Base-by-base conservation (phyloP, 2,329 filamentous ascomycete species). In the Aspergillus glaucus region DNA sequence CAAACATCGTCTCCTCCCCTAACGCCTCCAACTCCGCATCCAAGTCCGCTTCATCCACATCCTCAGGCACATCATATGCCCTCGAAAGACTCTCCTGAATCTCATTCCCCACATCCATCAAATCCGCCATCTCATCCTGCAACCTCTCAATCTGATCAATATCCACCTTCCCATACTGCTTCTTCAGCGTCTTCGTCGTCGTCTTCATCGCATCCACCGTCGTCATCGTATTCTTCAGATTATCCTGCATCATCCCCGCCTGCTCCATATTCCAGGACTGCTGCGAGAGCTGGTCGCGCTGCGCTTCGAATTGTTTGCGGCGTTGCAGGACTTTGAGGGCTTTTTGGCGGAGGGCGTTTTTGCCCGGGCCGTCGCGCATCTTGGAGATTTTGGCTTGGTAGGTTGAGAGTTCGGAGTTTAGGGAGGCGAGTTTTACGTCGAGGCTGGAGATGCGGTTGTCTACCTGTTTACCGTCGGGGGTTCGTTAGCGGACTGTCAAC, bases 191-290 rank as follows among this genome's bases (percentile, higher is more conserved):
- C 75, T 95, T 95, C 62, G 93, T 95, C 21, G 92, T 96, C 1
- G 87, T 90, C 80, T 96, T 94, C 82, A 98, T 92, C 9, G 92
- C 91, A 68, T 97, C 92, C 41, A 97, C 91, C 24, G 93, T 96
- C 15, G 90, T 94, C 91, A 96, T 96, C 55, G 93, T 92, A 70
- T 97, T 97, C 70, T 94, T 93, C 46, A 98, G 80, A 66, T 97
- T 97, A 73, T 97, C 92, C 75, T 95, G 90, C 92, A 97, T 96
- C 80, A 91, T 94, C 67, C 87, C 87, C 3, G 92, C 91, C 73
- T 96, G 91, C 74, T 97, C 91, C 91, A 98, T 96, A 74, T 97
- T 97, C 91, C 91, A 97, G 19, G 88, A 88, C 73, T 98, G 93
- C 56, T 86, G 81, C 72, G 95, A 87, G 47, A 97, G 83, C 73